Evolutionary conservation across 352 stramenopile species (phyloP).

Genomic region (Phytopythium litorale): DNA sequence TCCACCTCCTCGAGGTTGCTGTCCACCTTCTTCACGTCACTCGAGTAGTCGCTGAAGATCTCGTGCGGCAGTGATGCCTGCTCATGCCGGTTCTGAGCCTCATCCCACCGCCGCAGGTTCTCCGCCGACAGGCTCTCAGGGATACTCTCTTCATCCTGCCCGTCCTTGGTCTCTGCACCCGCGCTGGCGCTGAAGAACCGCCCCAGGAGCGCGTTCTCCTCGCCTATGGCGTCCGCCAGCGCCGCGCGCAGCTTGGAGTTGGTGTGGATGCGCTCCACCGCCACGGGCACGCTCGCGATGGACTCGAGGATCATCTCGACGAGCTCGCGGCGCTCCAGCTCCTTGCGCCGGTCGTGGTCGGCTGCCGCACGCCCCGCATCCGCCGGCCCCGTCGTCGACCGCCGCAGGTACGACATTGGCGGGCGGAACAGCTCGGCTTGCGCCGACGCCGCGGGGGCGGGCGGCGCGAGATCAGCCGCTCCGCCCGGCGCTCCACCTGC

Average conservation of each 20-base stretch:
- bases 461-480: constrained; percentile 2
- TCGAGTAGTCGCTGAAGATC: constrained; percentile 10
- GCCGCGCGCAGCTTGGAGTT: constrained; percentile 61
- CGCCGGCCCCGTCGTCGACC: constrained; percentile 9
- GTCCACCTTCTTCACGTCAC: constrained; percentile 6
- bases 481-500: neutral
- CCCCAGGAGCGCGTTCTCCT: constrained; percentile 42
- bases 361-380: neutral
- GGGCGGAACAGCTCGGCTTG: constrained; percentile 15
- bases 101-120: constrained; percentile 15
- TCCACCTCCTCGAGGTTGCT: constrained; percentile 3
- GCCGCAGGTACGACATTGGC: constrained; percentile 35
- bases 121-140: constrained; percentile 18
- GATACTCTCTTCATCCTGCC: constrained; percentile 11
- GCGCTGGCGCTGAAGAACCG: constrained; percentile 34
- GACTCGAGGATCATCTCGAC: constrained; percentile 75
- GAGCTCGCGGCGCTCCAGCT: constrained; percentile 58
- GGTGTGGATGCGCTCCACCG: constrained; percentile 64
- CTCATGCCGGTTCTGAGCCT: constrained; percentile 6
- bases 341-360: constrained; percentile 47
- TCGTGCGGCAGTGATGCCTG: constrained; percentile 4
- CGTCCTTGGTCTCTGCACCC: neutral
- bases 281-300: constrained; percentile 66
- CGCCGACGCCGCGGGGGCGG: neutral
- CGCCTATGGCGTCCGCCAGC: constrained; percentile 52